A percentile compares a stretch with the other conserved stretches of the same genome.
Evolutionary conservation across 768 basidiomycete species (phyloP).

Genomic region (Trametes cubensis): DNA sequence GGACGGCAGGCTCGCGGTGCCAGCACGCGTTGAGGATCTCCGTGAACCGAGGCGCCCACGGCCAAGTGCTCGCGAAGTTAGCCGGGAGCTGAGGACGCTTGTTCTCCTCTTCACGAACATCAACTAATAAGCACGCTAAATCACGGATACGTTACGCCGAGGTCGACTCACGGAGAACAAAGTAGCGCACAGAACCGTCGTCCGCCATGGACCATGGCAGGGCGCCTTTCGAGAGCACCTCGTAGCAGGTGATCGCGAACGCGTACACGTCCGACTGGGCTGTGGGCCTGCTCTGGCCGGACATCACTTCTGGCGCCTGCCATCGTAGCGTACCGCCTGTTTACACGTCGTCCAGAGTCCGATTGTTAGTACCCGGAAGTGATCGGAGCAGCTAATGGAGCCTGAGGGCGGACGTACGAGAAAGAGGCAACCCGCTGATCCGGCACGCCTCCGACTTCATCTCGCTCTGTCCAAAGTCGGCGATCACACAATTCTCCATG

Average conservation of each 20-base stretch:
- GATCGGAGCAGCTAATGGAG: no score
- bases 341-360: background rate
- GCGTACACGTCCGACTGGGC: slow-evolving; percentile 42
- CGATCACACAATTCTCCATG: slow-evolving; percentile 64
- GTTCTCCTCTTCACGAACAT: slow-evolving; percentile 20
- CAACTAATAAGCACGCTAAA: background rate
- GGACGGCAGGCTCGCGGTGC: slow-evolving; percentile 51
- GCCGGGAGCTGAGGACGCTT: background rate
- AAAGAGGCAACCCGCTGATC: slow-evolving; percentile 49
- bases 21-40: slow-evolving; percentile 62
- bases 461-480: slow-evolving; percentile 83
- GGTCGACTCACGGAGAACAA: slow-evolving; percentile 23
- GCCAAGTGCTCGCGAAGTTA: slow-evolving; percentile 8
- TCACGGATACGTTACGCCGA: no score
- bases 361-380: background rate
- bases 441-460: slow-evolving; percentile 73
- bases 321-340: slow-evolving; percentile 57
- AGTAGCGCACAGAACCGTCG: slow-evolving; percentile 35
- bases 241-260: slow-evolving; percentile 42
- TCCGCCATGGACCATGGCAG: slow-evolving; percentile 37
- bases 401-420: slow-evolving; percentile 32
- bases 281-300: slow-evolving; percentile 37
- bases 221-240: slow-evolving; percentile 39
- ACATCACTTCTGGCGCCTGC: slow-evolving; percentile 45
- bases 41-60: slow-evolving; percentile 24